phyloP scores from a whole-genome alignment of 108 stramenopile genomes.

The Nitzschia sp. region DNA sequence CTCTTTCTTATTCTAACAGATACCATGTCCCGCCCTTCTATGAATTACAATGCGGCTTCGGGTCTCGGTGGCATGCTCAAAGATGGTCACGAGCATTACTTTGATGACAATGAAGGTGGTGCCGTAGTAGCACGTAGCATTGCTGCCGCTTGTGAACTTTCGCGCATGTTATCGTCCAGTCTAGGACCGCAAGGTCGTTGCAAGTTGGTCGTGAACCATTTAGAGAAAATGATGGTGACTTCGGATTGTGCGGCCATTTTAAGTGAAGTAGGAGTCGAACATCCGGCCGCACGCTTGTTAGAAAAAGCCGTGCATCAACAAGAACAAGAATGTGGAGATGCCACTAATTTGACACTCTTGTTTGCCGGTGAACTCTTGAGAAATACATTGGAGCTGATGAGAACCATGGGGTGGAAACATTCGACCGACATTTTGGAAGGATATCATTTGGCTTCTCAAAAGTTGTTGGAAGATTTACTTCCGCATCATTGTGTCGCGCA shows the following conservation, averaged over 20 bases:
- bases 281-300: constrained; percentile 98
- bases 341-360: constrained; percentile 91
- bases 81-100: constrained; percentile 73
- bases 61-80: constrained; percentile 89
- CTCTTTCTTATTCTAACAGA: no score
- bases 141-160: constrained; percentile 93
- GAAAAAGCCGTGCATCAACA: constrained; percentile 92
- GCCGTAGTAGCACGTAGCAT: constrained; percentile 86
- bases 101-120: constrained; percentile 56
- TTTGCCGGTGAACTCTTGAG: constrained; percentile 92
- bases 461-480: constrained; percentile 68
- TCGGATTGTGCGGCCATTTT: constrained; percentile 96
- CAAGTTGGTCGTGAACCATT: constrained; percentile 98
- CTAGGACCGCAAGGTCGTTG: constrained; percentile 98
- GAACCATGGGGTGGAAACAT: constrained; percentile 78
- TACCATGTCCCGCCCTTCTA: constrained; percentile 57
- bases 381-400: constrained; percentile 91
- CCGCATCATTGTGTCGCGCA: constrained; percentile 48
- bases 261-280: constrained; percentile 95
- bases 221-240: constrained; percentile 98
- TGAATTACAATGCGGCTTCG: constrained; percentile 87
- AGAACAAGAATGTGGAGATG: constrained; percentile 95
- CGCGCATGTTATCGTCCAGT: constrained; percentile 90
- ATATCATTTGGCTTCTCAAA: constrained; percentile 76
- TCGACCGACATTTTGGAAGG: constrained; percentile 94